phyloP scores from a whole-genome alignment of 257 asterid genomes.

The Rehmannia glutinosa region DNA sequence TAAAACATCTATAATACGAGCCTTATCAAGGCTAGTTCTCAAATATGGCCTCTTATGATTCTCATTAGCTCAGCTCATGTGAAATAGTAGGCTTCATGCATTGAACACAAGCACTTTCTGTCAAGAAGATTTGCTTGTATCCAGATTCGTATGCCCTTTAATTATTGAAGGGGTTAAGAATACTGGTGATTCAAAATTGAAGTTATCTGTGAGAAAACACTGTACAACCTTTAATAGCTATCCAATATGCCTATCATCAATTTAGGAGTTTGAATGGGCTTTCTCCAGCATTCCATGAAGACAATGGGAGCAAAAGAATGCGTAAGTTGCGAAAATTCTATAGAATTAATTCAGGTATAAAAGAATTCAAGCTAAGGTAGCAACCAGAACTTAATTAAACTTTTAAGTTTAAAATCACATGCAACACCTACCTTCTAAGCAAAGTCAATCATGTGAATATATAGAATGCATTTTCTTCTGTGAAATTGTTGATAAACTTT shows the following conservation, averaged over 20 bases:
- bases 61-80: no score
- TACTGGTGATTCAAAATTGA: neutral
- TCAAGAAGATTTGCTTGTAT: no score
- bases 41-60: no score
- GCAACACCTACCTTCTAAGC: conserved; percentile 3
- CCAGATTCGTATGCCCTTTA: no score
- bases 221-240: neutral
- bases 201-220: neutral
- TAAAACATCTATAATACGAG: no score
- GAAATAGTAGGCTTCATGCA: no score
- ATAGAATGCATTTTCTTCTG: neutral
- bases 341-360: neutral
- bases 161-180: neutral
- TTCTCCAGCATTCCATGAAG: neutral
- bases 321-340: neutral
- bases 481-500: neutral
- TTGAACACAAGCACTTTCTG: no score
- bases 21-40: no score
- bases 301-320: no score
- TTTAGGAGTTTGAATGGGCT: neutral
- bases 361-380: conserved; percentile 1
- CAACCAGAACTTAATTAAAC: neutral
- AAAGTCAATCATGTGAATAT: neutral
- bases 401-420: neutral
- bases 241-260: conserved; percentile 1